Evolutionary conservation across 1,139 yeast genomes (phyloP).

Genomic region (Candida tetrigidarum): DNA sequence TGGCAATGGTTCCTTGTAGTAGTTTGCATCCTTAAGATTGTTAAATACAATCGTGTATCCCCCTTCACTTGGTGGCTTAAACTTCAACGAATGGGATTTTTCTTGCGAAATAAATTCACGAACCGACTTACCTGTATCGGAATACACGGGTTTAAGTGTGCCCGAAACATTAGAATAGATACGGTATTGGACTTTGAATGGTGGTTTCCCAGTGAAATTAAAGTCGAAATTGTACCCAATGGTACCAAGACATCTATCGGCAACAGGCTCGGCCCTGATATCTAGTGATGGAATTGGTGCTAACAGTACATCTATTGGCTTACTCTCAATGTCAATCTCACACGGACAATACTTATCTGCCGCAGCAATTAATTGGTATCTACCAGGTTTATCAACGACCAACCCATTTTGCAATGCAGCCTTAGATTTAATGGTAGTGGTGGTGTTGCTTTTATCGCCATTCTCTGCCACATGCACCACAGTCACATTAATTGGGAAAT

Average conservation of each 20-base stretch:
- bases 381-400: conserved; percentile 61
- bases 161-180: conserved; percentile 54
- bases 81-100: conserved; percentile 51
- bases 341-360: conserved; percentile 70
- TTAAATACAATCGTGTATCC: conserved; percentile 73
- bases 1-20: conserved; percentile 36
- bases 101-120: conserved; percentile 28
- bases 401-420: conserved; percentile 38
- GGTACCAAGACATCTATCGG: conserved; percentile 91
- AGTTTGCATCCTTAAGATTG: conserved; percentile 58
- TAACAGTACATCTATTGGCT: conserved; percentile 22
- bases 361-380: conserved; percentile 56
- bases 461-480: conserved; percentile 28
- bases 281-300: conserved; percentile 54
- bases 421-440: conserved; percentile 38
- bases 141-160: conserved; percentile 33
- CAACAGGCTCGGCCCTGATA: conserved; percentile 61
- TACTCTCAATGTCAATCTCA: conserved; percentile 39
- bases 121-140: conserved; percentile 32
- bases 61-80: conserved; percentile 83
- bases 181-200: conserved; percentile 68
- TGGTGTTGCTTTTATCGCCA: conserved; percentile 21
- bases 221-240: conserved; percentile 77
- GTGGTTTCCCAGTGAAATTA: conserved; percentile 78
- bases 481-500: conserved; percentile 53